Evolutionary conservation across 306 rosid genomes (phyloP), one percentile per base, ranked within the genome.

Genomic region (Lablab purpureus): DNA sequence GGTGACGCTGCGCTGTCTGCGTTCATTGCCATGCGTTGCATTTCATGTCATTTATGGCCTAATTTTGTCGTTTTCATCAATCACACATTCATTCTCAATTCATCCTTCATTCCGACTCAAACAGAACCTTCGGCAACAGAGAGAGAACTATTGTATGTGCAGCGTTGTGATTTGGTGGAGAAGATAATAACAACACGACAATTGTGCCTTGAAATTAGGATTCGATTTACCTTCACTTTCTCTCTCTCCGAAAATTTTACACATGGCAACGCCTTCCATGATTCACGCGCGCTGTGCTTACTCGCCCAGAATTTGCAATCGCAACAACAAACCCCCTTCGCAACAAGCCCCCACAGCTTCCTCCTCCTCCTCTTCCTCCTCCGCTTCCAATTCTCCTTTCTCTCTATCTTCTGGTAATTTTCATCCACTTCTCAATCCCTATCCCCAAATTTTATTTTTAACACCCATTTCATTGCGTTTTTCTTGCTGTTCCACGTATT

Each of bases 201-300:
- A 4, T 27, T 27, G 19, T 65, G 30, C 17, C 46, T 40, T 9
- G 37, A 68, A 59, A 27, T 30, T 6, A 59, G 87, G 81, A 59
- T 60, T 67, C 2, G 15, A 54, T 23, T 43, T 43, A 11, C 49
- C 15, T 12, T 43, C 15, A 11, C 46, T 41, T 14, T 41, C 46
- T 10, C 7, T 34, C 41, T 3, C 36, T 32, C 45, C 9, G 1
- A 40, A 40, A 40, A 40, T 40, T 40, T 11, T 2, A n/a, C 5
- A 67, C 10, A 86, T 83, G 87, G 87, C 85, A 22, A 72, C 78
- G 41, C 68, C 83, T 5, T 49, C 79, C 28, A 59, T 83, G 30
- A 67, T 83, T 76, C 85, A 72, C 78, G 83, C 85, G 72, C 89
- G 65, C 23, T 80, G 36, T 72, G 46, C 70, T 5, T 83, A 40